phyloP scores from a whole-genome alignment of 306 rosid species.

The Leucaena leucocephala region DNA sequence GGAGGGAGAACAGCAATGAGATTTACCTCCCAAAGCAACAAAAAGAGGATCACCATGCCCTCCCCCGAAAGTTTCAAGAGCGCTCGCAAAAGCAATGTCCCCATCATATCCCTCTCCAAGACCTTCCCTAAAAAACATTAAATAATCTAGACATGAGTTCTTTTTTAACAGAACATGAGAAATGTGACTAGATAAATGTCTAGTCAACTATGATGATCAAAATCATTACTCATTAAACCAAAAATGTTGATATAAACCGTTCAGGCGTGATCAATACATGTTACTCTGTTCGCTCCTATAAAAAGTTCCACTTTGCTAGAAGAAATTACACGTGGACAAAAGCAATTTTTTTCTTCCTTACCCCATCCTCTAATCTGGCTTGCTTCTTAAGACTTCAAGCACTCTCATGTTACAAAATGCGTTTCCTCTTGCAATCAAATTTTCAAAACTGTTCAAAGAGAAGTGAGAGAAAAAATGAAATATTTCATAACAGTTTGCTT shows the following conservation, averaged over 20 bases:
- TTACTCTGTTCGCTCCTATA: background rate
- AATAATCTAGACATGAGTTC: conserved; percentile 15
- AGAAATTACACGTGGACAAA: conserved; percentile 12
- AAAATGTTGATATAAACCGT: conserved; percentile 22
- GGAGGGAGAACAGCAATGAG: conserved; percentile 3
- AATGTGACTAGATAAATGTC: background rate
- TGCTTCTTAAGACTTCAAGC: conserved; percentile 16
- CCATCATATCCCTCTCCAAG: conserved; percentile 91
- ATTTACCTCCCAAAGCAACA: conserved; percentile 90
- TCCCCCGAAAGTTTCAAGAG: conserved; percentile 92
- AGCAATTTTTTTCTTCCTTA: background rate
- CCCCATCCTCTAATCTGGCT: background rate
- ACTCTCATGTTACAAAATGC: background rate
- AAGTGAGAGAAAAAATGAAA: conserved; percentile 5
- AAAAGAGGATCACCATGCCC: conserved; percentile 90
- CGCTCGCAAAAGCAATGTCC: conserved; percentile 82
- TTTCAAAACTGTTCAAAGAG: conserved; percentile 3
- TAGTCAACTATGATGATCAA: background rate
- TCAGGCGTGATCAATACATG: conserved; percentile 17
- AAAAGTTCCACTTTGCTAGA: background rate
- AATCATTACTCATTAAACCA: conserved; percentile 23
- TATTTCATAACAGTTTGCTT: background rate
- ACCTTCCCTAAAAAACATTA: conserved; percentile 67
- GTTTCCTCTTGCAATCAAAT: conserved; percentile 13
- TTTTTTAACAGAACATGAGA: conserved; percentile 15